A percentile compares a stretch with the other conserved stretches of the same genome.
These are phyloP conservation scores for Metschnikowia reukaufii DNA, from an alignment of 805 yeast genomes.

Conservation along the genomic window DNA sequence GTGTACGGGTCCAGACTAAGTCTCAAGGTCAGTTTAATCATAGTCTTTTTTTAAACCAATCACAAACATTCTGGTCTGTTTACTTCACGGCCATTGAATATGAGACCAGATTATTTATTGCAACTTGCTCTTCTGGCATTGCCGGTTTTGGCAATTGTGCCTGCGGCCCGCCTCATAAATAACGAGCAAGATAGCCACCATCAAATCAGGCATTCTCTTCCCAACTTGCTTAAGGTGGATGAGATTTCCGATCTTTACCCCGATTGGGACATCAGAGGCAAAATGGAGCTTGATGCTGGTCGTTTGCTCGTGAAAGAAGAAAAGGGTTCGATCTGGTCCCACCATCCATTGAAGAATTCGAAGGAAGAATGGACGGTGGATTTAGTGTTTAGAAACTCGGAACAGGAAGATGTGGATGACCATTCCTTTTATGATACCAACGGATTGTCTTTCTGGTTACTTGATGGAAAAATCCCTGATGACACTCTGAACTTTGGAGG, in stretches of 20 bases:
- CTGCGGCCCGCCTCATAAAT: conserved; percentile 16
- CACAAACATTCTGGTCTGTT: too few relatives aligned
- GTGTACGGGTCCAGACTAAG: not conserved
- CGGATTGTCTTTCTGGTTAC: conserved; percentile 60
- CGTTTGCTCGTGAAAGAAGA: conserved; percentile 42
- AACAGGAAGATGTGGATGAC: conserved; percentile 33
- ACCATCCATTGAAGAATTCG: conserved; percentile 23
- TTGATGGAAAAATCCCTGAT: conserved; percentile 29
- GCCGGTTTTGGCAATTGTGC: conserved; percentile 18
- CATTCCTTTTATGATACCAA: conserved; percentile 35
- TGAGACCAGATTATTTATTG: not conserved
- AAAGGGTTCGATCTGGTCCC: conserved; percentile 49
- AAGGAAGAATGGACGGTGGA: conserved; percentile 56
- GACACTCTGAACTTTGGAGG: conserved; percentile 48
- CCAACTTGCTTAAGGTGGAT: conserved; percentile 36
- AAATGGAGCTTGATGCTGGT: conserved; percentile 48
- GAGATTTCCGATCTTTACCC: conserved; percentile 24
- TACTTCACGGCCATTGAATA: too few relatives aligned
- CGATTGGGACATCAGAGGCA: conserved; percentile 43
- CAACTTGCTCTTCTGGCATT: not conserved
- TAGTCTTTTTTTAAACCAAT: too few relatives aligned
- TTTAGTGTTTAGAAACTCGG: conserved; percentile 60
- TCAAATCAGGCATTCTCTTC: conserved; percentile 29
- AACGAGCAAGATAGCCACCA: conserved; percentile 6
- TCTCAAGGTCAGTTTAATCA: not conserved